A percentile compares a stretch with the other conserved stretches of the same genome.
Conservation (phyloP, 2,329 filamentous ascomycete genomes). For the Neopestalotiopsis clavispora region DNA sequence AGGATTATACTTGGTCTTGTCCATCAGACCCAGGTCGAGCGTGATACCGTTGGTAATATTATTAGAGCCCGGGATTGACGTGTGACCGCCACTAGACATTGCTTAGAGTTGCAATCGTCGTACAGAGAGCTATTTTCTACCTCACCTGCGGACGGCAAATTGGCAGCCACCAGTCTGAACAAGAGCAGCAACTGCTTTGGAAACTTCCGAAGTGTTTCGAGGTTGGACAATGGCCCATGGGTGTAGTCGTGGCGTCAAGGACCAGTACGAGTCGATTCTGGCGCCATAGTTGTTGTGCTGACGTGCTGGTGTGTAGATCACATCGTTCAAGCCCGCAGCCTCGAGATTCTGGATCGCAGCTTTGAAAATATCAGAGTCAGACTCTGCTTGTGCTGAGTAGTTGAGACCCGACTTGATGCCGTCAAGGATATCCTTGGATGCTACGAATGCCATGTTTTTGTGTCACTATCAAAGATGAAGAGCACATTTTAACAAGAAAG, state of each 20-base stretch:
- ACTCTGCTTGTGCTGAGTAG: background rate
- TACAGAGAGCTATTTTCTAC: conserved; percentile 22
- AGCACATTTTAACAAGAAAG: no score
- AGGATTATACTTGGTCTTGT: conserved; percentile 31
- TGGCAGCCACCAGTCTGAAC: conserved; percentile 18
- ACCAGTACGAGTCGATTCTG: conserved; percentile 15
- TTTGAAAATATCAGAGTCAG: conserved; percentile 8
- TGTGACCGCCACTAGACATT: conserved; percentile 16
- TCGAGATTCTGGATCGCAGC: conserved; percentile 14
- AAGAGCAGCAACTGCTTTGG: conserved; percentile 23
- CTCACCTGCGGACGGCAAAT: conserved; percentile 23
- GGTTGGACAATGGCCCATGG: conserved; percentile 28
- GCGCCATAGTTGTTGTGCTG: conserved; percentile 17
- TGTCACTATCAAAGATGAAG: no score
- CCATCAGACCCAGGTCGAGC: conserved; percentile 25
- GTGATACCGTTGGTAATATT: conserved; percentile 23
- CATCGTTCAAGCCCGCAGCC: conserved; percentile 16
- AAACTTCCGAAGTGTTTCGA: conserved; percentile 25
- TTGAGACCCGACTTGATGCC: background rate
- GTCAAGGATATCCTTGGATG: background rate
- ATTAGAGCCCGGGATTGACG: conserved; percentile 15
- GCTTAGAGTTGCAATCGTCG: background rate
- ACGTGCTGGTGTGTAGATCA: conserved; percentile 17
- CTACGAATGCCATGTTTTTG: background rate
- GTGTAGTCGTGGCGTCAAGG: conserved; percentile 18